Evolutionary conservation across 139 green algal species (phyloP).

Genomic region (Micractinium sp.): DNA sequence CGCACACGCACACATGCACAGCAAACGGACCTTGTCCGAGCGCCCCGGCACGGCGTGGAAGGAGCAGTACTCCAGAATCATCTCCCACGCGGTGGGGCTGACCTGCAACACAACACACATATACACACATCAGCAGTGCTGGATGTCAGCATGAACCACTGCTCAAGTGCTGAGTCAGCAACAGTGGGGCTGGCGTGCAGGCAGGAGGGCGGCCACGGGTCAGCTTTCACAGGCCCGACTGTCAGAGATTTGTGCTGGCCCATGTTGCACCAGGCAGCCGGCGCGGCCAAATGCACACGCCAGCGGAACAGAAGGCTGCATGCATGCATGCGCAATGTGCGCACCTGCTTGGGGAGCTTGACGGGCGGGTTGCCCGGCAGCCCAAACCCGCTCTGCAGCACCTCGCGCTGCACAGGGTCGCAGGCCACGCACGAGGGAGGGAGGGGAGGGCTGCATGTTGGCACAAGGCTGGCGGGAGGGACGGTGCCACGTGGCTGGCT

Average conservation of each 20-base stretch:
- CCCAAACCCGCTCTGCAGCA: constrained; percentile 52
- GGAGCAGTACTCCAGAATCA: constrained; percentile 67
- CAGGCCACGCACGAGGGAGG: background rate
- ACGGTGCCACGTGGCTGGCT: too few relatives aligned
- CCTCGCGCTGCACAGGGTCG: constrained; percentile 47
- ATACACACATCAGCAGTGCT: background rate
- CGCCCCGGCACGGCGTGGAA: constrained; percentile 64
- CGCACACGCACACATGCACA: constrained; percentile 5
- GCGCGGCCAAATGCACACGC: background rate
- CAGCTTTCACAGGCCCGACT: too few relatives aligned
- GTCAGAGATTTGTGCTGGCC: background rate
- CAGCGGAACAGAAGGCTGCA: background rate
- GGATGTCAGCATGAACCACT: background rate
- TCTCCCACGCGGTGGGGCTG: constrained; percentile 43
- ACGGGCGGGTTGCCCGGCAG: constrained; percentile 47
- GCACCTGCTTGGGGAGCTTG: constrained; percentile 68
- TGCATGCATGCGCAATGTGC: background rate
- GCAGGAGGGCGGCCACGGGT: too few relatives aligned
- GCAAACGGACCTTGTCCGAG: constrained; percentile 63
- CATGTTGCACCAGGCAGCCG: too few relatives aligned
- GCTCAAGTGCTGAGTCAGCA: too few relatives aligned
- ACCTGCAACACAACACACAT: constrained; percentile 39
- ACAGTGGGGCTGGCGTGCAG: background rate
- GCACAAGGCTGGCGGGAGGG: background rate
- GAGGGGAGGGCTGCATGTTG: background rate